A percentile compares a stretch with the other conserved stretches of the same genome.
These are phyloP conservation scores for Xylariaceae sp. DNA, from an alignment of 2,329 filamentous ascomycete genomes.

Conservation along the genomic window DNA sequence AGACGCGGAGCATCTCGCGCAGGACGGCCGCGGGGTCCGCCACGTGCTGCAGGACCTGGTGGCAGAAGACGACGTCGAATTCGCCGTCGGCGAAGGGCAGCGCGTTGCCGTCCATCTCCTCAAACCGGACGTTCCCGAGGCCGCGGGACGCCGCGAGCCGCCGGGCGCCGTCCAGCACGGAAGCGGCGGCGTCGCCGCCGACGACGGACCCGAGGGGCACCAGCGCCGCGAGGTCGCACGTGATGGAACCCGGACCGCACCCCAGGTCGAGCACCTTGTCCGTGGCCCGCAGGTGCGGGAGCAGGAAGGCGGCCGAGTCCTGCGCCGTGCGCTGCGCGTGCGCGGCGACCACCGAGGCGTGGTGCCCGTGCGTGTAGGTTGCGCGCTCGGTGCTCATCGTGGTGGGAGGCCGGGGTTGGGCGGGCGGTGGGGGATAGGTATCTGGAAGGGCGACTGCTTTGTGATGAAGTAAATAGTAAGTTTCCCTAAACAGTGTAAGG, in stretches of 20 bases:
- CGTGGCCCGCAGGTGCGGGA: slow-evolving; percentile 28
- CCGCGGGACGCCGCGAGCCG: slow-evolving; percentile 6
- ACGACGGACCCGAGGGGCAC: slow-evolving; percentile 30
- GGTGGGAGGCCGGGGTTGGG: too few relatives aligned
- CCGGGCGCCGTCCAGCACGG: slow-evolving; percentile 9
- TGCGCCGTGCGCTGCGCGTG: slow-evolving; percentile 15
- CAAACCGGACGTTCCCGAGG: slow-evolving; percentile 17
- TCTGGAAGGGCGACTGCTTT: too few relatives aligned
- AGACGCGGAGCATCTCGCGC: slow-evolving; percentile 45
- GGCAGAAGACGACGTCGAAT: slow-evolving; percentile 54
- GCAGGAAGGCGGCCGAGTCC: slow-evolving; percentile 19
- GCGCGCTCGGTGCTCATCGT: slow-evolving; percentile 1
- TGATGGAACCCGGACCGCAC: slow-evolving; percentile 36
- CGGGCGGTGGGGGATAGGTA: too few relatives aligned
- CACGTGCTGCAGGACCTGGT: slow-evolving; percentile 52
- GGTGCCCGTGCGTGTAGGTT: slow-evolving; percentile 10
- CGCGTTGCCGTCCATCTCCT: slow-evolving; percentile 14
- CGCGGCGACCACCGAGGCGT: slow-evolving; percentile 12
- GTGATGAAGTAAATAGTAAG: too few relatives aligned
- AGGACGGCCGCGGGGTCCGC: slow-evolving; percentile 40
- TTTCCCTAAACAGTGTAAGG: too few relatives aligned
- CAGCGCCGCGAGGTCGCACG: slow-evolving; percentile 28
- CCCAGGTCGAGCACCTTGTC: slow-evolving; percentile 32
- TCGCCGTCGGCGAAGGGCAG: slow-evolving; percentile 33
- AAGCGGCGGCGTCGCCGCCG: slow-evolving; percentile 21